Conservation (phyloP, 148 eudicot genomes). For the Fagopyrum tataricum region DNA sequence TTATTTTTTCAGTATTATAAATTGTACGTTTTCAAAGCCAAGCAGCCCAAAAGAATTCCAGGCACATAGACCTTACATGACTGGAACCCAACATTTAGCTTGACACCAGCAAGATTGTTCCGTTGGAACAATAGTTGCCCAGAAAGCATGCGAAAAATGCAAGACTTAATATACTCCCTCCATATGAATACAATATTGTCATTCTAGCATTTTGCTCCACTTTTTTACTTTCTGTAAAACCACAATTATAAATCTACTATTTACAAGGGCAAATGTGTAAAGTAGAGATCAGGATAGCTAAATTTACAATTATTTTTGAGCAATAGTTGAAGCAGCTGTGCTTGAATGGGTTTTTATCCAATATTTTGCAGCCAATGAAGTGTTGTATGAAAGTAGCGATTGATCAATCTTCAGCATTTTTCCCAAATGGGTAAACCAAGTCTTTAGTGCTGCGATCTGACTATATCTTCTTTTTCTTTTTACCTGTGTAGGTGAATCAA, state of each 20-base stretch:
- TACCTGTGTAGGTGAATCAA: conserved; percentile 76
- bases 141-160: too few relatives aligned
- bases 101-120: neutral
- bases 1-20: neutral
- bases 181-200: too few relatives aligned
- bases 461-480: neutral
- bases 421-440: neutral
- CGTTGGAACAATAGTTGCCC: too few relatives aligned
- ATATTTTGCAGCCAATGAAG: neutral
- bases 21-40: neutral
- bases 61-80: neutral
- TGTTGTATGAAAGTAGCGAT: too few relatives aligned
- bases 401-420: neutral
- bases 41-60: neutral
- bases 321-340: neutral
- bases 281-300: too few relatives aligned
- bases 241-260: too few relatives aligned
- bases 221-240: too few relatives aligned
- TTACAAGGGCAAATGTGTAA: too few relatives aligned
- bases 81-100: neutral
- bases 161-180: too few relatives aligned
- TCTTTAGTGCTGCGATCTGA: neutral
- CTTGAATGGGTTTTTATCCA: neutral
- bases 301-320: neutral
- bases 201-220: too few relatives aligned